Evolutionary conservation across 2,329 filamentous ascomycete genomes (phyloP).

Genomic region (Diaporthe sp.): DNA sequence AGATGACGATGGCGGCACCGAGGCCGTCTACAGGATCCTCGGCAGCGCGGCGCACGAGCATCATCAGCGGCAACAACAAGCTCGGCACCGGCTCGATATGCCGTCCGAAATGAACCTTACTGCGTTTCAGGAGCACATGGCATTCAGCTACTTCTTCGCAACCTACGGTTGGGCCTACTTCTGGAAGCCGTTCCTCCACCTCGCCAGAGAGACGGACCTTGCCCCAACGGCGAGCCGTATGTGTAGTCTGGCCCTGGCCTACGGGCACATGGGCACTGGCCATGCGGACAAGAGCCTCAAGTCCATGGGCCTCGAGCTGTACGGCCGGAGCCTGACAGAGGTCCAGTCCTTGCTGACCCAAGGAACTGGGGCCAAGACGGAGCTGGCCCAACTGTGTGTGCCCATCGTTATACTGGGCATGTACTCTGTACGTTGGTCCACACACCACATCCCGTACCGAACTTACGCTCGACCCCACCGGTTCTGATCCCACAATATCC

Average conservation of each 20-base stretch:
- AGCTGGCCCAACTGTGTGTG: conserved; percentile 36
- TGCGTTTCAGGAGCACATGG: conserved; percentile 45
- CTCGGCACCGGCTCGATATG: background rate
- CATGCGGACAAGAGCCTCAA: conserved; percentile 34
- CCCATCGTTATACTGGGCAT: conserved; percentile 38
- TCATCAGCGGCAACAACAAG: conserved; percentile 6
- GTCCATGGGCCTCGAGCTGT: conserved; percentile 38
- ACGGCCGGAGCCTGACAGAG: conserved; percentile 35
- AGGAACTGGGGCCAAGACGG: conserved; percentile 11
- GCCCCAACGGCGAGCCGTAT: conserved; percentile 41
- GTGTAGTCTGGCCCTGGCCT: conserved; percentile 39
- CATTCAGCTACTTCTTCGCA: conserved; percentile 46
- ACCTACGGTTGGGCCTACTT: conserved; percentile 48
- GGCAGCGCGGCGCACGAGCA: conserved; percentile 5
- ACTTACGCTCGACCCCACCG: conserved; percentile 5
- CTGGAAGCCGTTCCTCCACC: conserved; percentile 45
- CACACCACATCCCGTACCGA: background rate
- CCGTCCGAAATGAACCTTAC: conserved; percentile 41
- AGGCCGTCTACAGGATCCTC: background rate
- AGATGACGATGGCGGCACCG: background rate
- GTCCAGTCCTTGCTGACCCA: conserved; percentile 36
- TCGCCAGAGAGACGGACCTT: conserved; percentile 39
- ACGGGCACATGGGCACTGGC: conserved; percentile 39
- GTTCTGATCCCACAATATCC: conserved; percentile 7
- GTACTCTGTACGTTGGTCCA: conserved; percentile 38